Conservation (phyloP, 768 basidiomycete species). For the Melanogaster broomeanus region DNA sequence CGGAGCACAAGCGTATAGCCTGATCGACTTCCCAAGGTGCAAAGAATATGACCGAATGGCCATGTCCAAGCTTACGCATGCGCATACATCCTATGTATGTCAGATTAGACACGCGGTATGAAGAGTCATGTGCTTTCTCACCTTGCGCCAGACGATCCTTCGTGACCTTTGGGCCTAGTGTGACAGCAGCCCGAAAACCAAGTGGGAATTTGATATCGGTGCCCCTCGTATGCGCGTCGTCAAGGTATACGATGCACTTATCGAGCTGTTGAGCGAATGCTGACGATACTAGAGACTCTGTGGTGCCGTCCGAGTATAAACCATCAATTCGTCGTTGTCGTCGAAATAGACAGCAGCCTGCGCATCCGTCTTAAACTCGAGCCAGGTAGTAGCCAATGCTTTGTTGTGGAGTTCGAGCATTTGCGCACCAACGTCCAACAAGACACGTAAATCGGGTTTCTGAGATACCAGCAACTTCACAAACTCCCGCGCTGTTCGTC, state of each 20-base stretch:
- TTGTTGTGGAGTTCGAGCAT: conserved; percentile 47
- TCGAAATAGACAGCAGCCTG: conserved; percentile 44
- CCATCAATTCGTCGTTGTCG: conserved; percentile 35
- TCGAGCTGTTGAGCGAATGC: conserved; percentile 40
- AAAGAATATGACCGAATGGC: conserved; percentile 47
- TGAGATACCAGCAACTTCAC: conserved; percentile 32
- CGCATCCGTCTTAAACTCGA: conserved; percentile 19
- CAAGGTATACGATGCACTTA: conserved; percentile 48
- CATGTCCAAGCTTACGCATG: conserved; percentile 46
- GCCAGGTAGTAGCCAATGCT: conserved; percentile 31
- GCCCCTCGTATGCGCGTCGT: conserved; percentile 48
- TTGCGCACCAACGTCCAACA: conserved; percentile 56
- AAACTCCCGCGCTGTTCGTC: conserved; percentile 19
- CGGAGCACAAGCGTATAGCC: conserved; percentile 34
- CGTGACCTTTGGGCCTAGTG: conserved; percentile 48
- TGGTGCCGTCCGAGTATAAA: conserved; percentile 36
- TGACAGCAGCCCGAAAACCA: conserved; percentile 45
- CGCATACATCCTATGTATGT: conserved; percentile 47
- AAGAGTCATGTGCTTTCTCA: conserved; percentile 15
- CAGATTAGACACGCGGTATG: background rate
- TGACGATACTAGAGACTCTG: conserved; percentile 40
- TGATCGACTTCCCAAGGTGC: conserved; percentile 43
- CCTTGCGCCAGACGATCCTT: conserved; percentile 54
- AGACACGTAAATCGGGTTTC: conserved; percentile 39
- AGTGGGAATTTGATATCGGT: conserved; percentile 50